Evolutionary conservation across 345 rosid genomes (phyloP).

Genomic region (Gossypium stocksii): DNA sequence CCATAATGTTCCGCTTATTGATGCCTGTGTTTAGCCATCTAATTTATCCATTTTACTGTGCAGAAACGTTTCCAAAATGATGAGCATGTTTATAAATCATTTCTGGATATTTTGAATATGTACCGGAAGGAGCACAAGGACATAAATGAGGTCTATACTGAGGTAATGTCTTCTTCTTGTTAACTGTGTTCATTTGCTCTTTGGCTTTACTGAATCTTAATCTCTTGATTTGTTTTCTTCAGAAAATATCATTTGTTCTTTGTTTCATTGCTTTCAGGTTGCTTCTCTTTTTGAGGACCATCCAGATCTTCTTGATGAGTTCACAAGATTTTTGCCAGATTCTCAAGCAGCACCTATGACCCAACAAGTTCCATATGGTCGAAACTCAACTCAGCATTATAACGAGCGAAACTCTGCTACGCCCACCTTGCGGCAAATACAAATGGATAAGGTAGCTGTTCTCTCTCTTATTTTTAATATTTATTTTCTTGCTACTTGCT

Average conservation of each 20-base stretch:
- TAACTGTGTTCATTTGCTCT: background rate
- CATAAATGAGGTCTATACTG: slow-evolving; percentile 82
- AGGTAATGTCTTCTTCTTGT: slow-evolving; percentile 44
- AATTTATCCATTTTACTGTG: slow-evolving; percentile 22
- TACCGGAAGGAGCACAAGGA: slow-evolving; percentile 86
- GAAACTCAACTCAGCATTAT: slow-evolving; percentile 48
- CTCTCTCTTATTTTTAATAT: background rate
- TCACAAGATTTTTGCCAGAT: slow-evolving; percentile 75
- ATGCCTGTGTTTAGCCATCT: background rate
- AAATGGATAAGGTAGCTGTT: slow-evolving; percentile 58
- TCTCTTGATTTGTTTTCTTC: background rate
- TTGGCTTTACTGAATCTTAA: background rate
- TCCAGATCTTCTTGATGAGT: slow-evolving; percentile 82
- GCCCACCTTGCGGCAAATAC: slow-evolving; percentile 48
- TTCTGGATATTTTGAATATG: slow-evolving; percentile 80
- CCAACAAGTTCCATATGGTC: slow-evolving; percentile 39
- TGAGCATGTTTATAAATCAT: slow-evolving; percentile 81
- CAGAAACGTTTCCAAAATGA: slow-evolving; percentile 88
- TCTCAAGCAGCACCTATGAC: slow-evolving; percentile 45
- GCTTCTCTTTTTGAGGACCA: slow-evolving; percentile 75
- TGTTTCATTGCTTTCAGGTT: slow-evolving; percentile 46
- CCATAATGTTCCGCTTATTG: slow-evolving; percentile 9
- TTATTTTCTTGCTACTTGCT: background rate
- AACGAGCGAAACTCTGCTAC: slow-evolving; percentile 53
- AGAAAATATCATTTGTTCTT: slow-evolving; percentile 8